Evolutionary conservation across 192 early-diverging fungal genomes (phyloP).

Genomic region (Dissophora ornata): DNA sequence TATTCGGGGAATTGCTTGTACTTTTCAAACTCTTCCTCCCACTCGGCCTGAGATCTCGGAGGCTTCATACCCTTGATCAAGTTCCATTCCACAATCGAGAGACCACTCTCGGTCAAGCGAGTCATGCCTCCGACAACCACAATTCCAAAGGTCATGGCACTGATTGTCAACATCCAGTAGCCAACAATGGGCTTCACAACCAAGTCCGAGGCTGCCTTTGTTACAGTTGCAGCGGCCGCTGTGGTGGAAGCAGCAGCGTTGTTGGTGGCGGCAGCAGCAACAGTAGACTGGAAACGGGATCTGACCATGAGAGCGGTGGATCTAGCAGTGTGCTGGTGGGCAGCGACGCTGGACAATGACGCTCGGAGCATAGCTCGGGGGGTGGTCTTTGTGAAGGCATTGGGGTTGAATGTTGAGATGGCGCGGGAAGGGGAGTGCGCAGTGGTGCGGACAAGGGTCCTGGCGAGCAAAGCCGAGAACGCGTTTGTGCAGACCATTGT

Average conservation of each 20-base stretch:
- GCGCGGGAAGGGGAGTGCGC: conserved; percentile 26
- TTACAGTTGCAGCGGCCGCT: conserved; percentile 1
- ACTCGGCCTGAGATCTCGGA: conserved; percentile 85
- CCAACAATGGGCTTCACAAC: conserved; percentile 77
- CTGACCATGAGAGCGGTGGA: conserved; percentile 28
- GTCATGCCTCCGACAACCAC: conserved; percentile 96
- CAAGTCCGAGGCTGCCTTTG: conserved; percentile 9
- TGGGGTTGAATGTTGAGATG: conserved; percentile 10
- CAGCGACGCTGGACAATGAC: background rate
- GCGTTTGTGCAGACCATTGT: conserved; percentile 51
- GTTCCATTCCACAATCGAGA: conserved; percentile 98
- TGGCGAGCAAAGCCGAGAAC: conserved; percentile 37
- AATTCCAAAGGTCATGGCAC: conserved; percentile 91
- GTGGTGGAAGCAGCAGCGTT: conserved; percentile 3
- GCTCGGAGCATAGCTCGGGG: background rate
- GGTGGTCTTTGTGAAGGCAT: conserved; percentile 1
- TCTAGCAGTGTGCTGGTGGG: conserved; percentile 1
- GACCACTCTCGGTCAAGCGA: conserved; percentile 94
- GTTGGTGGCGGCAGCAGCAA: conserved; percentile 1
- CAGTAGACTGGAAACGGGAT: conserved; percentile 49
- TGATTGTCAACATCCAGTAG: conserved; percentile 92
- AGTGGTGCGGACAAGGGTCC: conserved; percentile 34
- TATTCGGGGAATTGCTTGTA: conserved; percentile 99
- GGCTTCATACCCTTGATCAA: conserved; percentile 93
- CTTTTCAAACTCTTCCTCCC: conserved; percentile 96